A percentile compares a stretch with the other conserved stretches of the same genome.
These are phyloP conservation scores for Russula compacta DNA, from an alignment of 768 basidiomycete genomes.

Conservation along the genomic window DNA sequence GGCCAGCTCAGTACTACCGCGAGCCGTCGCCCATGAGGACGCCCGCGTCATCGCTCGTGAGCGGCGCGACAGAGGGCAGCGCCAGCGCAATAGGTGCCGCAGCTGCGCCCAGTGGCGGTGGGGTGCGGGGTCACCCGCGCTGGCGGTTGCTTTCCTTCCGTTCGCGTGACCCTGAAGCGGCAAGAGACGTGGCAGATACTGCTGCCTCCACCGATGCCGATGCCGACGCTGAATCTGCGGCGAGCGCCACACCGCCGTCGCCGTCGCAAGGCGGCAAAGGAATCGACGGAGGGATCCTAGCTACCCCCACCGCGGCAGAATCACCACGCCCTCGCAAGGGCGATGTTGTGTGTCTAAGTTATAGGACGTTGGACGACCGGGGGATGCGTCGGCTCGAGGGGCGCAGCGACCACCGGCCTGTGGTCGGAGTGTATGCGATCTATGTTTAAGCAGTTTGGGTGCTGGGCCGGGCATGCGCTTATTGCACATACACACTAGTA, in stretches of 20 bases:
- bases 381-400: constrained; percentile 71
- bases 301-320: neutral
- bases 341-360: constrained; percentile 63
- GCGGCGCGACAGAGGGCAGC: neutral
- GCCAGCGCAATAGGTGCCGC: neutral
- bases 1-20: neutral
- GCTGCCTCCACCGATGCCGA: too few relatives aligned
- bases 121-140: neutral
- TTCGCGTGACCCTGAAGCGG: constrained; percentile 8
- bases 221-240: neutral
- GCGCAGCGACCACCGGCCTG: constrained; percentile 76
- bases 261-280: neutral
- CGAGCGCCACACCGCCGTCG: neutral
- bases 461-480: too few relatives aligned
- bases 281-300: neutral
- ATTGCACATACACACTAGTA: too few relatives aligned
- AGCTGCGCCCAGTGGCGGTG: neutral
- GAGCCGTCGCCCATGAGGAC: neutral
- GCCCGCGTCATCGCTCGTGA: neutral
- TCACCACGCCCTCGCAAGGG: constrained; percentile 41
- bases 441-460: constrained; percentile 34
- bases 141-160: constrained; percentile 19
- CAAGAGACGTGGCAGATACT: neutral
- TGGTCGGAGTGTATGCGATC: constrained; percentile 69
- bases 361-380: constrained; percentile 65